These are phyloP conservation scores for Nasturtium officinale DNA, from an alignment of 345 rosid genomes.

Conservation along the genomic window DNA sequence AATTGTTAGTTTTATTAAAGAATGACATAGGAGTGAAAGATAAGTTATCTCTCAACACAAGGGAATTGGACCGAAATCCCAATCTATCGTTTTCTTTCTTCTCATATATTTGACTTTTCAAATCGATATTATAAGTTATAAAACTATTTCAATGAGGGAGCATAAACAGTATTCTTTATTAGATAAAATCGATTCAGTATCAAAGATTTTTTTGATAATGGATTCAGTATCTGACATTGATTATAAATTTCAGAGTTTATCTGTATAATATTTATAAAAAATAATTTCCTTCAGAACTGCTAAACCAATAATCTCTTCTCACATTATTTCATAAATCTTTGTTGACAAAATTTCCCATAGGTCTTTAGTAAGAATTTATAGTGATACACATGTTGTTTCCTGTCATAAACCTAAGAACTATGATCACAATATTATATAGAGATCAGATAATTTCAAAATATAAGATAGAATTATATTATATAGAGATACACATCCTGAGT, in stretches of 20 bases:
- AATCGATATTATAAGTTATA: background rate
- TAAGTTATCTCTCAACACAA: conserved; percentile 19
- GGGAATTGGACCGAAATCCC: conserved; percentile 26
- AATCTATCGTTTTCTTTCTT: conserved; percentile 12
- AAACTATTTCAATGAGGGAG: background rate
- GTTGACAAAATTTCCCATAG: background rate
- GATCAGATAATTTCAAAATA: background rate
- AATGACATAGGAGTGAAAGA: conserved; percentile 10
- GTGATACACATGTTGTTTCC: background rate
- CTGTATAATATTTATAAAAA: background rate
- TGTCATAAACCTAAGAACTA: background rate
- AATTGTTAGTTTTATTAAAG: conserved; percentile 7
- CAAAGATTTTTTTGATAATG: too few relatives aligned
- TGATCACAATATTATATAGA: background rate
- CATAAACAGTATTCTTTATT: background rate
- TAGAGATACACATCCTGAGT: background rate
- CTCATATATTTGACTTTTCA: conserved; percentile 23
- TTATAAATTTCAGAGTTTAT: background rate
- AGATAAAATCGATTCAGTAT: background rate
- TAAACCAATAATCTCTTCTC: background rate
- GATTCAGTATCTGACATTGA: background rate
- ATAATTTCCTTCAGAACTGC: background rate
- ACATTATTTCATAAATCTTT: background rate
- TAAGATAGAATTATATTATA: too few relatives aligned
- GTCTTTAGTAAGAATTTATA: background rate